phyloP scores from a whole-genome alignment of 179 eudicot genomes.

The Silene noctiflora region DNA sequence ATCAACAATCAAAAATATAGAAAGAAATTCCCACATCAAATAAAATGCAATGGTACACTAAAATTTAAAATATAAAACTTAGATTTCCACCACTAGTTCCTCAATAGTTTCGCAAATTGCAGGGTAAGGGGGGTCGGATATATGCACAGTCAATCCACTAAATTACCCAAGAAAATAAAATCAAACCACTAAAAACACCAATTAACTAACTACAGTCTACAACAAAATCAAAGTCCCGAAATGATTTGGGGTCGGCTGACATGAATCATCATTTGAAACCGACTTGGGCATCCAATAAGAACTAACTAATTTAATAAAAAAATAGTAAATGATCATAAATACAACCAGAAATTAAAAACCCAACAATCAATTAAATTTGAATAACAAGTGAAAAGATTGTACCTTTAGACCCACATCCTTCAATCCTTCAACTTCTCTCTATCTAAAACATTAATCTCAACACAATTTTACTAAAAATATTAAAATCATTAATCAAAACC shows the following conservation, averaged over 20 bases:
- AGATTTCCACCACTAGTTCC: constrained; percentile 12
- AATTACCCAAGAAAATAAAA: too few species aligned
- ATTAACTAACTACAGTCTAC: too few species aligned
- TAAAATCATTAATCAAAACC: constrained; percentile 36
- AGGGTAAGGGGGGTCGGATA: too few species aligned
- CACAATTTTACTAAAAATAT: constrained; percentile 31
- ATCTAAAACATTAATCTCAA: constrained; percentile 13
- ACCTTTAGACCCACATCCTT: constrained; percentile 80
- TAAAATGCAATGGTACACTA: constrained; percentile 9
- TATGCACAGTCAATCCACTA: too few species aligned
- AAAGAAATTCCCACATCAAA: not conserved
- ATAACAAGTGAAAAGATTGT: constrained; percentile 28
- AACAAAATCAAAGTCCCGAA: not conserved
- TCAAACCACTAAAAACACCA: too few species aligned
- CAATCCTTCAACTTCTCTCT: constrained; percentile 28
- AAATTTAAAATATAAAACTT: constrained; percentile 14
- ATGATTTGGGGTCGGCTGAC: not conserved
- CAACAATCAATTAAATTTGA: constrained; percentile 32
- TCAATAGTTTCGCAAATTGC: too few species aligned
- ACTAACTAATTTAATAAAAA: not conserved
- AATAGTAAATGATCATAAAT: constrained; percentile 24
- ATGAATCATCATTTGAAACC: not conserved
- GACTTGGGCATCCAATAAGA: too few species aligned
- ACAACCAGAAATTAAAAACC: constrained; percentile 25
- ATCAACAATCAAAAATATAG: constrained; percentile 1